Percentiles rank a stretch among this genome's conserved stretches.
Evolutionary conservation across 257 asterid genomes (phyloP).

Genomic region (Henckelia pumila): DNA sequence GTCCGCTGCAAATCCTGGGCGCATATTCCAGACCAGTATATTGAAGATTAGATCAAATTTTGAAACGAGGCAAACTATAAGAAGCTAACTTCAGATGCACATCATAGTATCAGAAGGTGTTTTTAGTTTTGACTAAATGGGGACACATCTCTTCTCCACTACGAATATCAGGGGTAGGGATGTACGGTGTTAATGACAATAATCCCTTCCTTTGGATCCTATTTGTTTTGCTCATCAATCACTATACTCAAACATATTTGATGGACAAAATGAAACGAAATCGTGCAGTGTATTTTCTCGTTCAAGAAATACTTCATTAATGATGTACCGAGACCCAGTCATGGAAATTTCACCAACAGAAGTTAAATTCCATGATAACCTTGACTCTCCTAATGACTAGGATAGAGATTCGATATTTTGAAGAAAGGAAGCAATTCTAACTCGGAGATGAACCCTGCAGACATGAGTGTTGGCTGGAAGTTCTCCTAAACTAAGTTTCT

Average conservation of each 20-base stretch:
- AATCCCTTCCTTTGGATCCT: background rate
- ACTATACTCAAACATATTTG: too few species aligned
- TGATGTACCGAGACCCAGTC: background rate
- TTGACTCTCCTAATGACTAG: background rate
- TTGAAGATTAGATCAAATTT: background rate
- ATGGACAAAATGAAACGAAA: background rate
- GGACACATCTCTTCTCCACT: too few species aligned
- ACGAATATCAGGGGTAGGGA: too few species aligned
- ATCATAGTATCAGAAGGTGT: background rate
- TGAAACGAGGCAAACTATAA: background rate
- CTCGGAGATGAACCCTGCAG: background rate
- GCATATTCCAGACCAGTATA: slow-evolving; percentile 11
- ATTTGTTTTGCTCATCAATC: background rate
- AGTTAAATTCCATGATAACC: background rate
- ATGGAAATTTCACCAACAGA: background rate
- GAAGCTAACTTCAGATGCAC: background rate
- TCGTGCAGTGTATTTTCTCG: background rate
- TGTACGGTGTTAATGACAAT: too few species aligned
- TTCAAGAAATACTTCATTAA: background rate
- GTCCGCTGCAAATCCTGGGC: slow-evolving; percentile 31
- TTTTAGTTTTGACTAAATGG: background rate
- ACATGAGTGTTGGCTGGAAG: background rate
- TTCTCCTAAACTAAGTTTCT: background rate
- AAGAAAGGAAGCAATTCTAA: background rate
- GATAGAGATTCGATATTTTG: background rate